phyloP scores from a whole-genome alignment of 805 yeast genomes.

The Candida rishiriensis region DNA sequence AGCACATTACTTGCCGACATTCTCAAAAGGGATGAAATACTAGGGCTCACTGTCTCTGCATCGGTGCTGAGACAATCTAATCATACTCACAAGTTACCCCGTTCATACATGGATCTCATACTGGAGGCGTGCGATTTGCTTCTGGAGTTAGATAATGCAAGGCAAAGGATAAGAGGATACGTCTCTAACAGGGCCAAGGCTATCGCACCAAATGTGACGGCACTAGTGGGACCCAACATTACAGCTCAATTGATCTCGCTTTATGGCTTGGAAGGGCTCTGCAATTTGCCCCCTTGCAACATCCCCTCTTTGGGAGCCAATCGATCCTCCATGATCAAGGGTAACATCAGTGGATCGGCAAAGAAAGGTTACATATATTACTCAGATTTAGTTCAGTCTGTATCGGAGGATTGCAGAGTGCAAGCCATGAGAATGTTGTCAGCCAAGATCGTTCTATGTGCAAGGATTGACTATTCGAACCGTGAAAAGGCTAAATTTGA shows the following conservation, averaged over 20 bases:
- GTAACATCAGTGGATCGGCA: slow-evolving; percentile 40
- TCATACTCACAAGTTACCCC: slow-evolving; percentile 17
- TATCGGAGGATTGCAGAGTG: slow-evolving; percentile 53
- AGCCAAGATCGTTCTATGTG: slow-evolving; percentile 76
- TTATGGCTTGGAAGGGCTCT: slow-evolving; percentile 66
- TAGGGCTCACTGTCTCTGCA: slow-evolving; percentile 73
- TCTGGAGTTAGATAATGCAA: slow-evolving; percentile 39
- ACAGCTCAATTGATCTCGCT: slow-evolving; percentile 70
- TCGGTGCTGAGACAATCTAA: slow-evolving; percentile 35
- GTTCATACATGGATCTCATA: slow-evolving; percentile 34
- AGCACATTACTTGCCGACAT: slow-evolving; percentile 37
- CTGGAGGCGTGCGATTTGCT: slow-evolving; percentile 44
- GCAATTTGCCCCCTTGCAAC: slow-evolving; percentile 77
- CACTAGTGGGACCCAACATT: slow-evolving; percentile 64
- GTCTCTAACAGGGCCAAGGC: slow-evolving; percentile 51
- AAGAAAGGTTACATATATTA: slow-evolving; percentile 69
- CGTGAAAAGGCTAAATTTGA: slow-evolving; percentile 33
- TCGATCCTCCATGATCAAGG: slow-evolving; percentile 36
- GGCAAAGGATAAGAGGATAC: slow-evolving; percentile 42
- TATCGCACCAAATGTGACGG: slow-evolving; percentile 78
- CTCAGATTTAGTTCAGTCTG: slow-evolving; percentile 52
- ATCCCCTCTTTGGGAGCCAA: slow-evolving; percentile 70
- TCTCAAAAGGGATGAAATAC: slow-evolving; percentile 58
- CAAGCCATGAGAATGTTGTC: slow-evolving; percentile 76
- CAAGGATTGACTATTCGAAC: slow-evolving; percentile 61